These are phyloP conservation scores for Epichloe baconii DNA, from an alignment of 2,329 filamentous ascomycete species.

Conservation along the genomic window DNA sequence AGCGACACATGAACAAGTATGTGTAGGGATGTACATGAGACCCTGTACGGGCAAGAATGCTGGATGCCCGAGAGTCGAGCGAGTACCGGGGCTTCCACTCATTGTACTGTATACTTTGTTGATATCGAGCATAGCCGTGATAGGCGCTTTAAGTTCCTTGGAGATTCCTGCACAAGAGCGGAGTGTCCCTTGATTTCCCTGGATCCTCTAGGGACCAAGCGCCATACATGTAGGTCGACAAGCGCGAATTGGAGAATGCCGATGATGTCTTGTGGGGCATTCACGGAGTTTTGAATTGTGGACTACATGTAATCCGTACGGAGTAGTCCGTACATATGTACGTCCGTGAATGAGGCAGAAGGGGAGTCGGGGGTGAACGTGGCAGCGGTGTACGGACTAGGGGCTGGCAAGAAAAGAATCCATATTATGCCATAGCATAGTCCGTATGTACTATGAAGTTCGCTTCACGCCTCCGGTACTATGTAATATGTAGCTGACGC, in stretches of 20 bases:
- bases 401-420: background rate
- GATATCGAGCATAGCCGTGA: background rate
- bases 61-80: background rate
- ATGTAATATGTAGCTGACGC: background rate
- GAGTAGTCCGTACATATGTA: no score
- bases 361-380: background rate
- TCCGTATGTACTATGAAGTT: no score
- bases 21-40: background rate
- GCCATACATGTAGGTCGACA: background rate
- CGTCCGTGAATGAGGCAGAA: background rate
- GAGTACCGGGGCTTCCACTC: background rate
- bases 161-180: background rate
- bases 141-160: slow-evolving; percentile 2
- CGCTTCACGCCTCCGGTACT: no score
- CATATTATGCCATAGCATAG: no score
- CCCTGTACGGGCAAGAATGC: background rate
- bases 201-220: background rate
- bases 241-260: background rate
- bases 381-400: background rate
- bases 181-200: background rate
- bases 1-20: background rate
- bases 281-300: slow-evolving; percentile 1
- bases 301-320: background rate
- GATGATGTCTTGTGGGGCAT: background rate
- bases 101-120: background rate